phyloP scores from a whole-genome alignment of 176 grass and related monocot species.

The Leersia perrieri region DNA sequence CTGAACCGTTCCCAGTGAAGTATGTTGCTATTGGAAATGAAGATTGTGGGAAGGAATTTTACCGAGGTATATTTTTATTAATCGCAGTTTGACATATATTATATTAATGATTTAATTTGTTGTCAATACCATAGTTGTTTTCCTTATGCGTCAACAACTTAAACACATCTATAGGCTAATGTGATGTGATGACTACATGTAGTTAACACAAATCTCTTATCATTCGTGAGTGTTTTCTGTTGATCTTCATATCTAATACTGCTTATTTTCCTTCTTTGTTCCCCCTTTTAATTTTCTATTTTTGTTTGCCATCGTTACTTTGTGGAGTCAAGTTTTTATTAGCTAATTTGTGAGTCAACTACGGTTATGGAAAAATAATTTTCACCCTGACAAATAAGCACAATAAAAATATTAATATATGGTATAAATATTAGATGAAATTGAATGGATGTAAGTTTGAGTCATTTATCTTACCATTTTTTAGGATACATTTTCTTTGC shows the following conservation, averaged over 20 bases:
- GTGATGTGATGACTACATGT: not conserved
- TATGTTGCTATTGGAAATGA: slow-evolving; percentile 78
- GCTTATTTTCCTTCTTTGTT: not conserved
- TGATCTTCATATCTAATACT: not conserved
- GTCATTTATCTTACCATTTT: not conserved
- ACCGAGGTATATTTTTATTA: slow-evolving; percentile 43
- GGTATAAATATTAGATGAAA: not conserved
- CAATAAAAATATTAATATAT: not conserved
- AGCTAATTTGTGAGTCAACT: no score
- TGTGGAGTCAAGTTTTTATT: no score
- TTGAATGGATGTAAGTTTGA: not conserved
- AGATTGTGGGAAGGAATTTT: slow-evolving; percentile 50
- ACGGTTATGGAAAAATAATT: not conserved
- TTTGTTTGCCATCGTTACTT: not conserved
- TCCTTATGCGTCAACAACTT: not conserved
- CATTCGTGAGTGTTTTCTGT: not conserved
- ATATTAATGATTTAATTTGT: not conserved
- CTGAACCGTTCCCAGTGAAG: slow-evolving; percentile 57
- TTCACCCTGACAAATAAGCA: not conserved
- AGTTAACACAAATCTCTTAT: not conserved
- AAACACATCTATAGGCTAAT: not conserved
- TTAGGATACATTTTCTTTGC: not conserved
- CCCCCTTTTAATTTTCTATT: not conserved
- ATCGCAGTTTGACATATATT: not conserved
- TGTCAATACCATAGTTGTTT: not conserved